Base-by-base conservation (phyloP, 2,329 filamentous ascomycete genomes). In the Pseudodiploospora longispora region DNA sequence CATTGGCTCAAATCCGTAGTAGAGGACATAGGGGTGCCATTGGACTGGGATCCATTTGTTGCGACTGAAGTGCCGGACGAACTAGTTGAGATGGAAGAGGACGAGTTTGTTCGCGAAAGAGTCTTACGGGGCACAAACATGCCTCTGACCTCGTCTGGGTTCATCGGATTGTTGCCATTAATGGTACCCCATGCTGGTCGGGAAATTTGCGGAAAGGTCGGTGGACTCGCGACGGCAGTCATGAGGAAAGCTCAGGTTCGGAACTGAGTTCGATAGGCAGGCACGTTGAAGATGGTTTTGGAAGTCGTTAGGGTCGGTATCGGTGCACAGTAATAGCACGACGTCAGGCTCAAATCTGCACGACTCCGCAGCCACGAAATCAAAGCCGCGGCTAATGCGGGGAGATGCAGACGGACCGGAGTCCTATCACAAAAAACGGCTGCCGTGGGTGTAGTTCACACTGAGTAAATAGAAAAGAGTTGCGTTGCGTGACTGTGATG, bases 121-220 rank as follows among this genome's bases (percentile, higher is more conserved):
- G 77, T 82, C 70, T 95, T 96, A 57, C 89, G 87, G 59, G 87
- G 86, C 76, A 87, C 83, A 64, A 94, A 87, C 78, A 95, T 90
- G 65, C 85, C 83, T 69, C 85, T 81, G 53, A 84, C 80, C 67
- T 95, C 87, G 70, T 95, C 88, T 63, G 82, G 70, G 68, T 85
- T 87, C 80, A 88, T 86, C 60, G 83, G 75, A 70, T 77, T 71
- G 56, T 69, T 66, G 55, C 72, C 71, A 67, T 74, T 80, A 77
- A 76, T 70, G 62, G 60, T 58, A 30, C 75, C 71, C 80, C 80
- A 83, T 82, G 70, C 72, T 72, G 77, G 72, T 65, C 79, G 74
- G 60, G 76, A 80, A 59, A 79, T 74, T 59, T 77, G 76, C 60
- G 75, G 68, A 59, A 83, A 80, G 61, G 71, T 78, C 61, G 78